phyloP scores from a whole-genome alignment of 345 rosid genomes.

The Reutealis trisperma region DNA sequence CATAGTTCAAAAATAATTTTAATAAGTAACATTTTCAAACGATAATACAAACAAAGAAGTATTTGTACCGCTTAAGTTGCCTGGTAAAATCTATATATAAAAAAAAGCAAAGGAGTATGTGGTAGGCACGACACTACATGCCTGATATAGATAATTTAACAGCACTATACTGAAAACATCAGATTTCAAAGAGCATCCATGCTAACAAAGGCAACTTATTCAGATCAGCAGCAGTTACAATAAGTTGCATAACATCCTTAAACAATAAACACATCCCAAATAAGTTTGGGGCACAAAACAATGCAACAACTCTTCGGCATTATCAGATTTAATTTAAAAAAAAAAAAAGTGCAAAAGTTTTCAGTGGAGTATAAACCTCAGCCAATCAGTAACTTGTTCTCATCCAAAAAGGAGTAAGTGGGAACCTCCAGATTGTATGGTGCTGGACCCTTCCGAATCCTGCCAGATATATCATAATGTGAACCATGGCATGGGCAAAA shows the following conservation, averaged over 20 bases:
- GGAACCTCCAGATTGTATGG: conserved; percentile 94
- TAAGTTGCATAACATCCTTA: conserved; percentile 22
- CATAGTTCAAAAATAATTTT: no score
- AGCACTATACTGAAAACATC: not conserved
- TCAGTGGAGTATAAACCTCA: conserved; percentile 32
- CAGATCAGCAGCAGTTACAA: conserved; percentile 13
- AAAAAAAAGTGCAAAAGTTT: conserved; percentile 17
- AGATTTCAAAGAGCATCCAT: conserved; percentile 2
- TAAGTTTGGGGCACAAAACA: conserved; percentile 20
- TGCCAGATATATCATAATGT: conserved; percentile 89
- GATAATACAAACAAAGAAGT: no score
- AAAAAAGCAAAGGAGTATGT: no score
- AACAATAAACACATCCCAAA: conserved; percentile 18
- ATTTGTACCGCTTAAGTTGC: no score
- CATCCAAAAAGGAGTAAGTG: conserved; percentile 80
- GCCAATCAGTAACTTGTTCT: conserved; percentile 79
- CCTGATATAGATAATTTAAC: not conserved
- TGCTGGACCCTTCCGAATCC: conserved; percentile 96
- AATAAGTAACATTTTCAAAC: no score
- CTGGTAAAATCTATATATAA: no score
- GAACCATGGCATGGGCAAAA: conserved; percentile 98
- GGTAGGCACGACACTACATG: no score
- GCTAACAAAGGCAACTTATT: conserved; percentile 23
- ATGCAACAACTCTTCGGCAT: conserved; percentile 38
- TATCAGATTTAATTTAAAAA: conserved; percentile 30